Evolutionary conservation across 176 grass and related monocot species (phyloP).

Genomic region (Zoysia pacifica): DNA sequence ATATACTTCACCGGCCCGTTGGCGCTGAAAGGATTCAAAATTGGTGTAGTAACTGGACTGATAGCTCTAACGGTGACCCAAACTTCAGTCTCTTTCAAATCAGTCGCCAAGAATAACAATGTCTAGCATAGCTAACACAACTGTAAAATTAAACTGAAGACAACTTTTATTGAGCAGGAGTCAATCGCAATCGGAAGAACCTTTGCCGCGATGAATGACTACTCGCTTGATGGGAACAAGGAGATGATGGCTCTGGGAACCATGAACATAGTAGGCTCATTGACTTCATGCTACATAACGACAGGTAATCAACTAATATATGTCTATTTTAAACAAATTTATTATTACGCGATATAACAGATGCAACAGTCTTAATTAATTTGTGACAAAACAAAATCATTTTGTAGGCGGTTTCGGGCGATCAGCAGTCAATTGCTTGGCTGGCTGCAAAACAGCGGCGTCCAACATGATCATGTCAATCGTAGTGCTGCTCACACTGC

Average conservation of each 20-base stretch:
- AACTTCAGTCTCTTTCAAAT: neutral
- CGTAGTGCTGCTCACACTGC: constrained; percentile 72
- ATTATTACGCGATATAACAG: neutral
- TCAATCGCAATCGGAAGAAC: constrained; percentile 94
- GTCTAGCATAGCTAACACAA: neutral
- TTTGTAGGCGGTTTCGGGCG: constrained; percentile 76
- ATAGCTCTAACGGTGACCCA: constrained; percentile 70
- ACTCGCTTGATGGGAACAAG: constrained; percentile 90
- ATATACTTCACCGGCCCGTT: constrained; percentile 62
- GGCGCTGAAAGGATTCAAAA: constrained; percentile 55
- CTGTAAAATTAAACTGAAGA: neutral
- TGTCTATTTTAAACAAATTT: too few species aligned
- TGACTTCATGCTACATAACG: constrained; percentile 84
- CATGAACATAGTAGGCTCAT: constrained; percentile 86
- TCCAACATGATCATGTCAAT: constrained; percentile 85
- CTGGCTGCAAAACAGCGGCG: constrained; percentile 72
- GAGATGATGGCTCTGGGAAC: constrained; percentile 94
- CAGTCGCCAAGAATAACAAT: too few species aligned
- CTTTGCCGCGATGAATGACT: constrained; percentile 78
- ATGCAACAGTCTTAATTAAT: neutral
- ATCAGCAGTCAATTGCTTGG: constrained; percentile 92
- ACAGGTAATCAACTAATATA: constrained; percentile 51
- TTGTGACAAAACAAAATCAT: constrained; percentile 1
- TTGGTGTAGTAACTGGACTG: constrained; percentile 74
- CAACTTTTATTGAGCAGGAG: constrained; percentile 54